phyloP scores from a whole-genome alignment of 768 basidiomycete species.

The Collybia nuda region DNA sequence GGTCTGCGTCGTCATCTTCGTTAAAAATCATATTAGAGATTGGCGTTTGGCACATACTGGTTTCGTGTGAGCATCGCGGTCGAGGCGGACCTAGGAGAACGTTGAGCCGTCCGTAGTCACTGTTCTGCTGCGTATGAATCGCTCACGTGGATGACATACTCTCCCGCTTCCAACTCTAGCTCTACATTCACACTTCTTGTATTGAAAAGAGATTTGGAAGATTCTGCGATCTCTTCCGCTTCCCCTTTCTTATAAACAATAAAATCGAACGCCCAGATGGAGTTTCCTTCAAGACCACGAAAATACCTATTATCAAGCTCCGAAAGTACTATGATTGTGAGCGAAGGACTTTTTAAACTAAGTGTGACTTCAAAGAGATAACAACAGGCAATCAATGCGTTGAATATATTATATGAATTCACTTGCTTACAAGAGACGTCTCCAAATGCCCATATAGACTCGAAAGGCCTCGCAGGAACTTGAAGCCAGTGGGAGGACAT shows the following conservation, averaged over 20 bases:
- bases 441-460: constrained; percentile 36
- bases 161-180: constrained; percentile 36
- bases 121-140: background rate
- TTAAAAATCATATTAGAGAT: too few species aligned
- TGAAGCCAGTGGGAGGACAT: constrained; percentile 42
- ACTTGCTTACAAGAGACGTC: constrained; percentile 36
- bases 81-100: constrained; percentile 12
- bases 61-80: background rate
- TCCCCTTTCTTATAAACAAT: constrained; percentile 43
- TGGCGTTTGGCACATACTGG: too few species aligned
- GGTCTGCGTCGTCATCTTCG: background rate
- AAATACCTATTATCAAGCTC: constrained; percentile 48
- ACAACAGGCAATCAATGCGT: constrained; percentile 17
- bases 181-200: constrained; percentile 39
- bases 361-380: constrained; percentile 36
- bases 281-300: constrained; percentile 32
- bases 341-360: constrained; percentile 32
- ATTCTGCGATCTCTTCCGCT: constrained; percentile 28
- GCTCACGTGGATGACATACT: constrained; percentile 40
- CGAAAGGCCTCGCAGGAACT: constrained; percentile 21
- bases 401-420: background rate
- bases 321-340: constrained; percentile 45
- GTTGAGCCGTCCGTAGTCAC: background rate
- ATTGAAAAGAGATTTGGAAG: constrained; percentile 28
- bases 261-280: constrained; percentile 46